Conservation (phyloP, 2,329 filamentous ascomycete species). For the Colletotrichum sp. region DNA sequence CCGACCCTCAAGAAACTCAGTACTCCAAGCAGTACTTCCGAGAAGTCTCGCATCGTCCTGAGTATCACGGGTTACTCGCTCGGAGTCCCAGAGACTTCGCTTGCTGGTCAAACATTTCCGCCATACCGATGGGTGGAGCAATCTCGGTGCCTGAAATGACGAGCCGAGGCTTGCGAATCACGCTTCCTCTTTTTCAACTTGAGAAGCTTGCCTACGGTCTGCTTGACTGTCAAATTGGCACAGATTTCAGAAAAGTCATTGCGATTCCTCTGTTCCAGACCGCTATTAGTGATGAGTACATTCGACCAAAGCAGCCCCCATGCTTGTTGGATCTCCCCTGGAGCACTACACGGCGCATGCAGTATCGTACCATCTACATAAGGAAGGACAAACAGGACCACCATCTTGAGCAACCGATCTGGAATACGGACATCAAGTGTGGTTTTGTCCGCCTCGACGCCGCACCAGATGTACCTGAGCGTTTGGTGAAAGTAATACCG, state of each 20-base stretch:
- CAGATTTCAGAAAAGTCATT: neutral
- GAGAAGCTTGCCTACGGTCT: neutral
- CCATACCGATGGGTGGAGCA: neutral
- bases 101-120: neutral
- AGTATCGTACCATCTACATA: neutral
- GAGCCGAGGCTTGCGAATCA: neutral
- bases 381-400: neutral
- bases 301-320: neutral
- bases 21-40: neutral
- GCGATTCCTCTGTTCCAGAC: neutral
- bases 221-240: neutral
- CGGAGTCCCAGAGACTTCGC: neutral
- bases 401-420: neutral
- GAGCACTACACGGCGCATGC: neutral
- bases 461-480: neutral
- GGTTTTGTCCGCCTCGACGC: neutral
- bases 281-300: neutral
- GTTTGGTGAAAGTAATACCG: neutral
- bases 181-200: neutral
- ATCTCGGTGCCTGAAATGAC: neutral
- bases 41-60: neutral
- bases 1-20: neutral
- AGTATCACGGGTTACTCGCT: neutral
- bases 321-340: neutral
- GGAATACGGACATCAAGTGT: neutral